A percentile compares a stretch with the other conserved stretches of the same genome.
These are phyloP conservation scores for Elsinoe perseae DNA, from an alignment of 2,329 filamentous ascomycete species.

Conservation along the genomic window DNA sequence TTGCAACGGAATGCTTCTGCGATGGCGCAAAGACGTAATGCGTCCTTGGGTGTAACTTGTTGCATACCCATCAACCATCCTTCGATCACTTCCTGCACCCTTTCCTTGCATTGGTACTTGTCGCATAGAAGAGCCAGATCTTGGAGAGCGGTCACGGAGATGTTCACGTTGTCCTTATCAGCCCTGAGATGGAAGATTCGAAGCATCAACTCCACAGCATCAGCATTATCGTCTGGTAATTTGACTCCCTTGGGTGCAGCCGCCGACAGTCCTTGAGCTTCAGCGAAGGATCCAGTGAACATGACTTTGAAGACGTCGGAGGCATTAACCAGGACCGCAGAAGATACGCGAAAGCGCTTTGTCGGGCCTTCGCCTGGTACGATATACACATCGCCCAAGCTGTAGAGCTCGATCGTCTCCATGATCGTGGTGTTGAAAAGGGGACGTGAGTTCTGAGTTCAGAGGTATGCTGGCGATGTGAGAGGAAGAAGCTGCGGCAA, in stretches of 20 bases:
- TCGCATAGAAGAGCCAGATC: not conserved
- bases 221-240: not conserved
- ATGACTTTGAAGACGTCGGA: conserved; percentile 5
- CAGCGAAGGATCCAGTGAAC: not conserved
- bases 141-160: not conserved
- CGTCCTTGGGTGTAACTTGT: not conserved
- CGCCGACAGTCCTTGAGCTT: not conserved
- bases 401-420: not conserved
- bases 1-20: not conserved
- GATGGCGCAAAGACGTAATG: not conserved
- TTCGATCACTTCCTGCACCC: not conserved
- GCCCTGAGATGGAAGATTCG: not conserved
- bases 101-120: not conserved
- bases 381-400: not conserved
- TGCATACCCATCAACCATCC: not conserved
- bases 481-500: not conserved
- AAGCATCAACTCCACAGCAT: not conserved
- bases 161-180: too few relatives aligned
- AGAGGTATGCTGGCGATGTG: not conserved
- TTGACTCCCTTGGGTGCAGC: not conserved
- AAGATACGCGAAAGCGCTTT: not conserved
- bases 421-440: not conserved
- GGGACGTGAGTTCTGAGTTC: not conserved
- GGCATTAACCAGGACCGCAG: not conserved
- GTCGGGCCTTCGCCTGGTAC: not conserved